Evolutionary conservation across 345 rosid species (phyloP).

Genomic region (Ailanthus altissimus): DNA sequence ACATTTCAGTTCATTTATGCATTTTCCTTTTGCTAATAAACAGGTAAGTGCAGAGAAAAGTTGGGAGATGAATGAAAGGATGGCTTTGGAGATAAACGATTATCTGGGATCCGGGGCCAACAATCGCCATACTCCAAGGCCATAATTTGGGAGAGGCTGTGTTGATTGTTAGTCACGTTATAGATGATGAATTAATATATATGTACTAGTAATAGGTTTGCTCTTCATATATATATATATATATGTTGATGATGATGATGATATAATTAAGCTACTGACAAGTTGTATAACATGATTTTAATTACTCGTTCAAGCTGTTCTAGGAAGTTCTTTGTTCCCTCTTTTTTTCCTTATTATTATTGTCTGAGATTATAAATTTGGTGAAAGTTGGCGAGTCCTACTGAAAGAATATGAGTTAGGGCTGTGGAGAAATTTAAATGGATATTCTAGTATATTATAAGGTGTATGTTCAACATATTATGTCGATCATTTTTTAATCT

Average conservation of each 20-base stretch:
- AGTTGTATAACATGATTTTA: constrained; percentile 8
- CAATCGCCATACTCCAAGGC: constrained; percentile 73
- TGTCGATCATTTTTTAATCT: too few relatives aligned
- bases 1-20: not conserved
- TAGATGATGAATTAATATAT: too few relatives aligned
- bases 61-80: constrained; percentile 23
- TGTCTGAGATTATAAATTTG: too few relatives aligned
- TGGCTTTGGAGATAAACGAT: constrained; percentile 52
- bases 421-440: too few relatives aligned
- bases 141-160: constrained; percentile 42
- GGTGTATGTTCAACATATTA: too few relatives aligned
- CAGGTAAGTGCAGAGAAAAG: constrained; percentile 19
- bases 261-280: not conserved
- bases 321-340: constrained; percentile 3
- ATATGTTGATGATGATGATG: too few relatives aligned
- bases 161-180: constrained; percentile 36
- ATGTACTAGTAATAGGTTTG: too few relatives aligned
- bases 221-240: not conserved
- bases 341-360: too few relatives aligned
- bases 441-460: too few relatives aligned
- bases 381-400: too few relatives aligned
- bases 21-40: too few relatives aligned
- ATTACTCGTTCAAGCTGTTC: not conserved
- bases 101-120: constrained; percentile 83
- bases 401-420: too few relatives aligned